phyloP scores from a whole-genome alignment of 1,139 yeast species.

The Candida dubliniensis region DNA sequence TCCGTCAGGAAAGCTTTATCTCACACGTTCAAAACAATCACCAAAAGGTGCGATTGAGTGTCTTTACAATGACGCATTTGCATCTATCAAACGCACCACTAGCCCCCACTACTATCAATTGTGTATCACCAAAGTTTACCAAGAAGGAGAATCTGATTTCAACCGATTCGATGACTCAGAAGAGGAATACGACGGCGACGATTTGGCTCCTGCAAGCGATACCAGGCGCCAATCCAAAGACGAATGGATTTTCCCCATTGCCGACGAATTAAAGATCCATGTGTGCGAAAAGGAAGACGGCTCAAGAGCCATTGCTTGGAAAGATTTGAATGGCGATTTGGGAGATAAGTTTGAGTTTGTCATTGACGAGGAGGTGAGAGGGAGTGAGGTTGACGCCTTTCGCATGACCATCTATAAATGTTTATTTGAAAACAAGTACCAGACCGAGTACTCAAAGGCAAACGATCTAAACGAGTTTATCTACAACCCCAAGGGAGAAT shows the following conservation, averaged over 20 bases:
- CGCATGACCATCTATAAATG: slow-evolving; percentile 64
- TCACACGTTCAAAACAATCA: slow-evolving; percentile 71
- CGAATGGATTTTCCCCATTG: slow-evolving; percentile 69
- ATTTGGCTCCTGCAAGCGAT: slow-evolving; percentile 27
- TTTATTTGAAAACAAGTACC: slow-evolving; percentile 75
- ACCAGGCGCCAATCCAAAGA: slow-evolving; percentile 36
- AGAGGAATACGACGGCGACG: slow-evolving; percentile 54
- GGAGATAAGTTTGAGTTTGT: slow-evolving; percentile 86
- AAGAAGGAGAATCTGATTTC: slow-evolving; percentile 59
- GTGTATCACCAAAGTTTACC: slow-evolving; percentile 66
- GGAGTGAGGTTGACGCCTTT: slow-evolving; percentile 62
- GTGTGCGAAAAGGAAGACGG: slow-evolving; percentile 36
- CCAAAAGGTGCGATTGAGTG: slow-evolving; percentile 90
- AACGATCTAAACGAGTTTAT: slow-evolving; percentile 56
- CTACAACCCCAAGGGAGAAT: slow-evolving; percentile 29
- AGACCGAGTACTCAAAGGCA: slow-evolving; percentile 50
- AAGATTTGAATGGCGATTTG: slow-evolving; percentile 78
- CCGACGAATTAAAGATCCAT: slow-evolving; percentile 56
- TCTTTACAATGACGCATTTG: slow-evolving; percentile 75
- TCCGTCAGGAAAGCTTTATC: slow-evolving; percentile 77
- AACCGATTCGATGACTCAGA: slow-evolving; percentile 52
- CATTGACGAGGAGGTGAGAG: slow-evolving; percentile 61
- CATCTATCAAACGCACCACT: slow-evolving; percentile 68
- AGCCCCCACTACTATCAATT: slow-evolving; percentile 69
- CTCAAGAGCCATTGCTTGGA: slow-evolving; percentile 66